Evolutionary conservation across 2,329 filamentous ascomycete genomes (phyloP), one percentile per base, ranked within the genome.

Genomic region (Chrysosporium keratinophilum): DNA sequence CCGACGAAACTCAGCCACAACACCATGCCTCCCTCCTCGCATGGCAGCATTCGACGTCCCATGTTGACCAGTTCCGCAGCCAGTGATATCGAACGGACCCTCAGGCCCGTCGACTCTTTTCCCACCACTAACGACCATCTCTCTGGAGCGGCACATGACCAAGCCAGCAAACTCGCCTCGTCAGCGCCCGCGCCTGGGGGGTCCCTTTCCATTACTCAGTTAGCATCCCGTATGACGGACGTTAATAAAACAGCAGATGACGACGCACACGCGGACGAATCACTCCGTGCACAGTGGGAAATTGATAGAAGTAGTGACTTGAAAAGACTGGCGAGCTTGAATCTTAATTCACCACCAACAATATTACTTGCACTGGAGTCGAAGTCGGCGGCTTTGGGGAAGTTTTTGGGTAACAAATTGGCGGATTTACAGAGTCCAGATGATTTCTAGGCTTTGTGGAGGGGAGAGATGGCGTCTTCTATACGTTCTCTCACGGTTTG

Each of bases 361-460:
- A 70, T 71, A 2, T 59, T 72, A 5, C 60, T 72, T 10, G 70
- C 70, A 1, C 54, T 72, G 10, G 70, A 72, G 53, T 71, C 70
- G 6, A 72, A 72, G 56, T 71, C 68, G 19, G 70, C 69, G 1
- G 70, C 70, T 3, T 54, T 72, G 41, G 70, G 67, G 5, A 62
- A 64, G 10, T 72, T 72, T 49, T 61, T 72, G 11, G 62, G 68
- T 10, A 66, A 70, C 50, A 72, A 72, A 49, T 46, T 72, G 20
- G 59, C 64, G 47, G 70, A 71, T 56, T 57, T 72, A 17, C 69
- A 70, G 56, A 69, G 67, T 43, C 70, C 70, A 0, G 70, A 72
- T 35, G 70, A 72, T 56, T 72, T 72, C 50, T 72, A 57, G 19
- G 5, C 14, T 50, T 33, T 31, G 4, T 1, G 60, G 17, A 14